A percentile compares a stretch with the other conserved stretches of the same genome.
These are phyloP conservation scores for Dothiorella sarmentorum DNA, from an alignment of 2,329 filamentous ascomycete species.

Conservation along the genomic window DNA sequence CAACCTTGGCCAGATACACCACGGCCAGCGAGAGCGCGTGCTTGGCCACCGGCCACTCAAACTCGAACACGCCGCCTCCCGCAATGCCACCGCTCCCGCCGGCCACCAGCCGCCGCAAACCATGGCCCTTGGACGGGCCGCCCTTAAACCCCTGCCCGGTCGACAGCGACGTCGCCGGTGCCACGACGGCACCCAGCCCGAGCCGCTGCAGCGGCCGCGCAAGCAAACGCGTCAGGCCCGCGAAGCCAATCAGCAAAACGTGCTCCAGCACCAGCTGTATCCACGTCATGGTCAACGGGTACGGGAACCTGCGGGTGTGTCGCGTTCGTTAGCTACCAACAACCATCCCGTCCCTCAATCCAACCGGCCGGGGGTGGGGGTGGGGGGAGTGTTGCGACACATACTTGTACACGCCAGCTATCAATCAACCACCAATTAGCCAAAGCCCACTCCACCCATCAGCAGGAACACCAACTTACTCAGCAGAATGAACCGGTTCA, in stretches of 20 bases:
- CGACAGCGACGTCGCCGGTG: slow-evolving; percentile 39
- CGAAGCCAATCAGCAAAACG: slow-evolving; percentile 45
- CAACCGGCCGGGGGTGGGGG: no score
- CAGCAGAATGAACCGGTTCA: slow-evolving; percentile 52
- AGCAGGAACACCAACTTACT: slow-evolving; percentile 31
- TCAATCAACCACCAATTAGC: slow-evolving; percentile 19
- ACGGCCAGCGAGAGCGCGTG: slow-evolving; percentile 49
- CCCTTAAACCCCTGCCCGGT: slow-evolving; percentile 30
- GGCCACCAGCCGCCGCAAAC: slow-evolving; percentile 35
- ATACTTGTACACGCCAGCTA: slow-evolving; percentile 47
- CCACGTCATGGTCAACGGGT: slow-evolving; percentile 50
- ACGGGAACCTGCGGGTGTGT: no score
- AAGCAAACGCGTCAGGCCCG: slow-evolving; percentile 48
- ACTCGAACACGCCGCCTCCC: slow-evolving; percentile 54
- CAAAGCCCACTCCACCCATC: not conserved
- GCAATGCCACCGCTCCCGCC: slow-evolving; percentile 48
- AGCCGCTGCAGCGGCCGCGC: slow-evolving; percentile 41
- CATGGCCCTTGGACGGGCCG: not conserved
- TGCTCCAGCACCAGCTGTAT: slow-evolving; percentile 52
- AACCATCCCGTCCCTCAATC: no score
- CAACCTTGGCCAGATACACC: slow-evolving; percentile 49
- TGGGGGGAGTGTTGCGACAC: no score
- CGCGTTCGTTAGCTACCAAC: no score
- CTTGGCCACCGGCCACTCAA: slow-evolving; percentile 46
- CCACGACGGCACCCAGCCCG: slow-evolving; percentile 43